Conservation (phyloP, 139 green algal genomes). For the Picochlorum sp. region DNA sequence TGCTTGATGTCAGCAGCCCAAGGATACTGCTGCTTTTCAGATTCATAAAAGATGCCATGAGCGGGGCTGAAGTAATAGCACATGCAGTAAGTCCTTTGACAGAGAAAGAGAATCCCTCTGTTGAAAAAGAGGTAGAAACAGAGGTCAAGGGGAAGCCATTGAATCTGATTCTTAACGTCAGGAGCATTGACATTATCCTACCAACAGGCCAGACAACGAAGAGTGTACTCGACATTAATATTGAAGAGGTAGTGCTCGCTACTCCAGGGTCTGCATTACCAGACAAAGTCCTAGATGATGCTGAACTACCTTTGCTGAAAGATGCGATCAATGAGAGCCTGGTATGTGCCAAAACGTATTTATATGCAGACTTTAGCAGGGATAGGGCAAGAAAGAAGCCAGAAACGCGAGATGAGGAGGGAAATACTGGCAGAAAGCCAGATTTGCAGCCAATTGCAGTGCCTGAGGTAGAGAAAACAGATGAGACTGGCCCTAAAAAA, state of each 20-base stretch:
- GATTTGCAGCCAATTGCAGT: not conserved
- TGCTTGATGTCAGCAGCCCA: constrained; percentile 37
- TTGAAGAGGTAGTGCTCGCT: constrained; percentile 27
- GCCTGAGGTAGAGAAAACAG: not conserved
- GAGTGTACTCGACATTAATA: constrained; percentile 21
- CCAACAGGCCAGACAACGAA: constrained; percentile 29
- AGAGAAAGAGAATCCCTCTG: not conserved
- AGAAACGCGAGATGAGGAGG: not conserved
- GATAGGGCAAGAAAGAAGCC: not conserved
- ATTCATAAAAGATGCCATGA: constrained; percentile 38
- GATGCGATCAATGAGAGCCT: constrained; percentile 22
- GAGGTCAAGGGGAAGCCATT: not conserved
- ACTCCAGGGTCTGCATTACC: constrained; percentile 33
- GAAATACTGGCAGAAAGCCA: not conserved
- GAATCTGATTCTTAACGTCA: constrained; percentile 32
- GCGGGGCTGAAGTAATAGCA: constrained; percentile 33
- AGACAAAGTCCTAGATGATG: constrained; percentile 14
- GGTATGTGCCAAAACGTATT: constrained; percentile 22
- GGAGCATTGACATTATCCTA: constrained; percentile 30
- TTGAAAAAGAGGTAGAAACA: not conserved
- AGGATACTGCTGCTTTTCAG: constrained; percentile 40
- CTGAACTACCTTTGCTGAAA: constrained; percentile 18
- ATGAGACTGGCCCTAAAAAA: too few species aligned
- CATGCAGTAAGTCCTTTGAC: not conserved
- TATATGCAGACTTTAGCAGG: constrained; percentile 18